phyloP scores from a whole-genome alignment of 169 alveolate genomes.

The Eimeria nieschulzi region DNA sequence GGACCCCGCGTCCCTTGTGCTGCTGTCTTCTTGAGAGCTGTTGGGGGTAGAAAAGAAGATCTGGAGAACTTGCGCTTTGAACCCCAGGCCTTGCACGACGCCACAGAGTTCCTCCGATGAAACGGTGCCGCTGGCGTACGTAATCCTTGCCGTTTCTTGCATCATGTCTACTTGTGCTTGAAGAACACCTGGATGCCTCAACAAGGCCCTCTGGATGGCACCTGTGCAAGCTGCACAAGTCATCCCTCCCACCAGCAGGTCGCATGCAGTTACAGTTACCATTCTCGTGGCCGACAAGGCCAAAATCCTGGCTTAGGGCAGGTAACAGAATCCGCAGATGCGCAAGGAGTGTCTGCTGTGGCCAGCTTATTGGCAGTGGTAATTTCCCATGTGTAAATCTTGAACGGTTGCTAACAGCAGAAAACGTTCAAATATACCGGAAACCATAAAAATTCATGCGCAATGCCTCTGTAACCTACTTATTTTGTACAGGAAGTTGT shows the following conservation, averaged over 20 bases:
- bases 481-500: no score
- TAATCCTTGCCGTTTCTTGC: constrained; percentile 38
- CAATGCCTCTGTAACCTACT: no score
- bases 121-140: not conserved
- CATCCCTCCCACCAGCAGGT: constrained; percentile 59
- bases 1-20: not conserved
- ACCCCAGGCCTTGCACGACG: constrained; percentile 39
- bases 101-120: constrained; percentile 48
- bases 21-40: not conserved
- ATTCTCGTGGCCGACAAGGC: not conserved
- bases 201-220: constrained; percentile 35
- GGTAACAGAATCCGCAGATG: no score
- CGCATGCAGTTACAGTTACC: constrained; percentile 29
- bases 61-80: constrained; percentile 34
- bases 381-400: no score
- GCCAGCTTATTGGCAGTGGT: no score
- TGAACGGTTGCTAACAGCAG: no score
- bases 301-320: no score
- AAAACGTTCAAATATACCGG: no score
- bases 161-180: constrained; percentile 50
- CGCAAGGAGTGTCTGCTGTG: no score
- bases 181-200: not conserved
- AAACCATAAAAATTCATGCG: no score
- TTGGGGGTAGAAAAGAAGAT: constrained; percentile 7
- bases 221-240: constrained; percentile 68